Evolutionary conservation across 2,329 filamentous ascomycete species (phyloP), one percentile per base, ranked within the genome.

Genomic region (Chaetomiaceae sp.): DNA sequence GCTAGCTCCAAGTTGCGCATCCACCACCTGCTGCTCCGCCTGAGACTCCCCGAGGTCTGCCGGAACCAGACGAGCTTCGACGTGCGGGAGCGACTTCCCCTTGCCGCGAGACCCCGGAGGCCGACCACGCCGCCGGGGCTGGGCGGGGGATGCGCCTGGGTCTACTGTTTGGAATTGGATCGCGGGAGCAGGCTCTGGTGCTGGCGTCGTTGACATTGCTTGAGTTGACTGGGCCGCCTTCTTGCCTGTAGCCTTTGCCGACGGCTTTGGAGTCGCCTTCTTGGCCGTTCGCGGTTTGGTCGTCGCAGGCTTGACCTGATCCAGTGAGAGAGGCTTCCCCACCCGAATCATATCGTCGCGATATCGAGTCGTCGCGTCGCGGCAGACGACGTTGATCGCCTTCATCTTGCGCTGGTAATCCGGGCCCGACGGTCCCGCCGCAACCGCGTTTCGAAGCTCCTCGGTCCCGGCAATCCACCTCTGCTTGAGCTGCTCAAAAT

Each of bases 281-380:
- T 34, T 43, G 16, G 38, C 21, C 34, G 30, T 9, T 16, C n/a
- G 20, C 37, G 51, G 20, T 23, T 48, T 44, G 12, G 37, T 20
- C 20, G 23, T 37, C 23, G 41, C 21, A 2, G 43, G n/a, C 12
- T 39, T 54, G 63, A 67, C 70, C 49, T 71, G 71, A 13, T 70
- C 70, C 21, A 25, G 40, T 13, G 38, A 45, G 10, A 35, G 55
- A 23, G 41, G 47, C 50, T 46, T 44, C 48, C 62, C 47, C 58
- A 56, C 43, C 57, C 79, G 81, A 1, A 73, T 73, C 53, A 80
- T 78, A 56, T 87, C 83, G 60, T 89, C 85, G 31, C 85, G 79
- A 47, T 86, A 74, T 42, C 88, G 77, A 68, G 91, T 91, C 77
- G 88, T 84, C 16, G 89, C 85, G 66, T 92, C 87, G 45, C 83